Evolutionary conservation across 768 basidiomycete genomes (phyloP), one percentile per base, ranked within the genome.

Genomic region (Suillus paluster): DNA sequence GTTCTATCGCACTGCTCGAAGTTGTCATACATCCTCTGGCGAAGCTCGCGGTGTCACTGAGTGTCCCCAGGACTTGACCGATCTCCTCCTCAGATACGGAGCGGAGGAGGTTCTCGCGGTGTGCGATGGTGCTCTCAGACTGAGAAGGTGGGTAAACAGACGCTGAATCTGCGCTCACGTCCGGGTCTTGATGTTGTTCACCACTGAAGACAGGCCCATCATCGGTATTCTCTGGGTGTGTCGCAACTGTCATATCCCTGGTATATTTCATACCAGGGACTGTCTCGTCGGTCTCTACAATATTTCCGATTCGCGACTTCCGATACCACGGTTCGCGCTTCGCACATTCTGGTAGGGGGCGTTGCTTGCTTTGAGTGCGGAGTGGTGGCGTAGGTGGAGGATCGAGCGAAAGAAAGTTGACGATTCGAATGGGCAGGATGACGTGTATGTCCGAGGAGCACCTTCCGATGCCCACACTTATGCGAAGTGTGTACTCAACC

Each of bases 331-430:
- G 67, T 52, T 68, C 65, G 48, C 68, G 69, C n/a, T 63, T 45
- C 21, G 21, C 64, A 3, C 67, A 58, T 39, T 70, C 69, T 2
- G 72, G 70, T 25, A 61, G 63, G 14, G 62, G 67, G 7, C 72
- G 67, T 19, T 64, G 63, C 15, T 57, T 65, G 8, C 67, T 64
- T 39, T 65, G 41, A 12, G 67, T 68, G 42, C 67, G 67, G n/a
- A 73, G 60, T 44, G 73, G 66, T 41, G 66, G 70, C 45, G 71
- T 77, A 41, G 88, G 88, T 14, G 89, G 90, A 23, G 93, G 92
- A 72, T 96, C 93, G 64, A 97, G 79, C 14, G 94, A 95, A 33
- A 95, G 75, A 75, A 93, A 92, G 71, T 90, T 95, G 77, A 95
- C 80, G 67, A 96, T 85, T 19, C 83, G 81, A 65, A 95, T 77